A percentile compares a stretch with the other conserved stretches of the same genome.
phyloP scores from a whole-genome alignment of 1,284 basidiomycete genomes.

The Ustilago loliicola region DNA sequence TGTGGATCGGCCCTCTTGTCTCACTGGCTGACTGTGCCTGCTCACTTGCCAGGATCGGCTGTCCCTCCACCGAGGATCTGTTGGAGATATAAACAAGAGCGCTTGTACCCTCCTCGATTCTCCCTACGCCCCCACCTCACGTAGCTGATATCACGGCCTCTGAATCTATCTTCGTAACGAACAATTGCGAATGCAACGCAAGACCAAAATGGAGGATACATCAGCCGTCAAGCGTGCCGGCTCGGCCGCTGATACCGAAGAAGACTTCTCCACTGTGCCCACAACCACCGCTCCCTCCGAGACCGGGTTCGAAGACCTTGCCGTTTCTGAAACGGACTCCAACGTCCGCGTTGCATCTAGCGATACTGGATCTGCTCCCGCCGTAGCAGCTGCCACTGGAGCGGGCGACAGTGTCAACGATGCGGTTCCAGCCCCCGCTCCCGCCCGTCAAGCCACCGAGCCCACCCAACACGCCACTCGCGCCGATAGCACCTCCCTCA shows the following conservation, averaged over 20 bases:
- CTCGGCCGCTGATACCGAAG: conserved; percentile 45
- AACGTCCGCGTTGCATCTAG: conserved; percentile 30
- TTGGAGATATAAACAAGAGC: neutral
- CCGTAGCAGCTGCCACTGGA: conserved; percentile 10
- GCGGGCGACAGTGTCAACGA: conserved; percentile 14
- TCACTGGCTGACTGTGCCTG: conserved; percentile 6
- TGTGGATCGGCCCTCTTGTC: neutral
- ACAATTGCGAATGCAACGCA: conserved; percentile 13
- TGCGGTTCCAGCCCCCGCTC: conserved; percentile 21
- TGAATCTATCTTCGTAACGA: neutral
- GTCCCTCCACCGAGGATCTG: neutral
- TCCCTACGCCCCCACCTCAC: neutral
- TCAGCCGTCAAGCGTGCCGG: conserved; percentile 32
- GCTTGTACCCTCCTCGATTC: neutral
- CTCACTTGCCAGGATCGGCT: neutral
- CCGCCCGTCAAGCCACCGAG: conserved; percentile 27
- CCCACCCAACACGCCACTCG: conserved; percentile 12
- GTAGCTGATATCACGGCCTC: neutral
- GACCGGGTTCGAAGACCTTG: conserved; percentile 33
- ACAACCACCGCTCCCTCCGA: conserved; percentile 46
- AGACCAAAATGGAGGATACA: conserved; percentile 25
- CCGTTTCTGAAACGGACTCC: conserved; percentile 45
- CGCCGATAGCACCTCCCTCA: conserved; percentile 38
- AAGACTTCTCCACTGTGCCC: conserved; percentile 35
- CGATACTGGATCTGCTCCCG: conserved; percentile 10